Evolutionary conservation across 345 rosid genomes (phyloP), one percentile per base, ranked within the genome.

Genomic region (Salix koriyanagi): DNA sequence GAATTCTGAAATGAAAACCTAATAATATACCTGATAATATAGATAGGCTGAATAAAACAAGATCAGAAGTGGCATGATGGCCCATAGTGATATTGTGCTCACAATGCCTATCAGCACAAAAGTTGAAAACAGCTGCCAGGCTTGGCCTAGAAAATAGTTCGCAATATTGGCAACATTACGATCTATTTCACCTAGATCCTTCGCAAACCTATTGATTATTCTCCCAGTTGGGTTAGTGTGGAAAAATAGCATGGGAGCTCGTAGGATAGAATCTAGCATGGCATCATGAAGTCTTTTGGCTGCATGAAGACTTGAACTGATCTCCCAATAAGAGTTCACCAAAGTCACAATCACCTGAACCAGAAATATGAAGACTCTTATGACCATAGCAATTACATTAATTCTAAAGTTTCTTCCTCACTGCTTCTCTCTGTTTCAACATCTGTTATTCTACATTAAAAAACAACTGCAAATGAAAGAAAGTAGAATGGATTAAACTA

Each of bases 71-170:
- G 99, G 99, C 97, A 94, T 82, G 79, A 96, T 92, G 87, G 99
- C 92, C 99, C 99, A 96, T 79, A 96, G 79, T 68, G 99, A 96
- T 88, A 94, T 86, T 67, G 97, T 94, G 93, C 98, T 96, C 76
- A 96, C 95, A 74, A 90, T 80, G 74, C 98, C 99, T 75, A 96
- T 94, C 90, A 96, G 85, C 69, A 89, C 87, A 84, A 96, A 85
- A 39, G 99, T 94, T 70, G 99, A 91, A 79, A 96, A 89, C 64
- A 96, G 97, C 87, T 91, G 97, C 32, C 91, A 90, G 36, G 94
- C 89, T 82, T 88, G 94, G 76, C 90, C 85, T 76, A 94, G 83
- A 79, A 96, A 96, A 92, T 91, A 87, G 80, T 96, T 91, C 62
- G 82, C 83, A 21, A 85, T 83, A 74, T 42, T 75, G 66, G 98